Base-by-base conservation (phyloP, 169 alveolate genomes). In the Plasmodium reichenowi region DNA sequence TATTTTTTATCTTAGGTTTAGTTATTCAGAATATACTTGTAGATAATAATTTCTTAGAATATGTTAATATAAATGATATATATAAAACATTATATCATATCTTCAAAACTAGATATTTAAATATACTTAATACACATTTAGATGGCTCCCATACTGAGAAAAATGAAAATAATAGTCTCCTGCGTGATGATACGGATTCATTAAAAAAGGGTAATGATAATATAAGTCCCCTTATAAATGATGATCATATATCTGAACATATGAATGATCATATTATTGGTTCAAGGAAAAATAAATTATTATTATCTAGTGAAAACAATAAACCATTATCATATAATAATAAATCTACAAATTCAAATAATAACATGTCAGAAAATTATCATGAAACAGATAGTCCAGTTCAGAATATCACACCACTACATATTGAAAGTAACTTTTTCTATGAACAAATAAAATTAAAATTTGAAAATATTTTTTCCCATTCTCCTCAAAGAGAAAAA, bases 21-120 rank as follows among this genome's bases (percentile, higher is more conserved):
- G 24, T 80, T 64, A 60, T 72, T 52, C 83, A 80, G 43, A 62
- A 32, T 15, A 68, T 80, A 59, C 90, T 80, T 24, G 22, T 32
- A 47, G 90, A 80, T 62, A 67, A 80, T 29, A 22, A 80, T 47
- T n/a, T 66, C 32, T 72, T 80, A 15, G 90, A 67, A 62, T 54
- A 22, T 26, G 90, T 80, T 13, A 80, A 38, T 24, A 66, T 80
- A 24, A 80, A 80, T 29, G 83, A 80, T 47, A 80, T 80, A 22
- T 68, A 80, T 62, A 80, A 62, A 68, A 80, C 72, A 52, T 43
- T 80, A 50, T 68, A 43, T 71, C 56, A 9, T 43, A 15, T 80
- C 10, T 72, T 80, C 17, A 80, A 54, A 62, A 24, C 59, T 32
- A 67, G 83, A 45, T 80, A 80, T 60, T 12, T 26, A 29, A 15